phyloP scores from a whole-genome alignment of 345 rosid genomes.

The Carallia brachiata region DNA sequence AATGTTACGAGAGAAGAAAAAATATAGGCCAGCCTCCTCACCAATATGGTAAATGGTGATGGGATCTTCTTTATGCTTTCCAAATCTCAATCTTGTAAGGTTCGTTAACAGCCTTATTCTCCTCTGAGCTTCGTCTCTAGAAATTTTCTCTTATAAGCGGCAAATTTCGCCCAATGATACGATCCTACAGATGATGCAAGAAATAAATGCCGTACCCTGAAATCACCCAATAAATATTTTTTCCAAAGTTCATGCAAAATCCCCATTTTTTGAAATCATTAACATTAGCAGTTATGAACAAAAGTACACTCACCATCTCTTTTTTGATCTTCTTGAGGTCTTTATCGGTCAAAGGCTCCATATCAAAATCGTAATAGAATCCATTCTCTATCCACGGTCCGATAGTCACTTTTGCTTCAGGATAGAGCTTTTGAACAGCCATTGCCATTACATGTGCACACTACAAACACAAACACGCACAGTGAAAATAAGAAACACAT shows the following conservation, averaged over 20 bases:
- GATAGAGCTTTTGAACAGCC: slow-evolving; percentile 93
- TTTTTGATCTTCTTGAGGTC: slow-evolving; percentile 91
- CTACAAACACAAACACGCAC: slow-evolving; percentile 31
- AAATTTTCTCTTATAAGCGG: slow-evolving; percentile 82
- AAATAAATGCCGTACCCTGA: slow-evolving; percentile 47
- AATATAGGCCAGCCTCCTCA: slow-evolving; percentile 20
- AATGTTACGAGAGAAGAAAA: background rate
- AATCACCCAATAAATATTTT: slow-evolving; percentile 33
- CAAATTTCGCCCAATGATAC: slow-evolving; percentile 76
- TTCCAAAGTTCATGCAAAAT: slow-evolving; percentile 18
- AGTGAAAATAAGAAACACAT: no score
- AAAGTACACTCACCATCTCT: slow-evolving; percentile 76
- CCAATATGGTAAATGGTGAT: slow-evolving; percentile 92
- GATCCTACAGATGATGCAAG: slow-evolving; percentile 72
- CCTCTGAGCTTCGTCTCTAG: slow-evolving; percentile 76
- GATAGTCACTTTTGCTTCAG: slow-evolving; percentile 89
- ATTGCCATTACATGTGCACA: slow-evolving; percentile 99
- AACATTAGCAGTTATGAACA: background rate
- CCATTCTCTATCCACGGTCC: slow-evolving; percentile 99
- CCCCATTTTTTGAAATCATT: slow-evolving; percentile 2
- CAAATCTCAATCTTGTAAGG: slow-evolving; percentile 96
- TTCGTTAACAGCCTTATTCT: slow-evolving; percentile 78
- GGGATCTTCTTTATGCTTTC: slow-evolving; percentile 76
- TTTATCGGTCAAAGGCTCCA: slow-evolving; percentile 82
- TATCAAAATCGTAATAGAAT: slow-evolving; percentile 90